Evolutionary conservation across 2,329 filamentous ascomycete species (phyloP).

Genomic region (Neonectria punicea): DNA sequence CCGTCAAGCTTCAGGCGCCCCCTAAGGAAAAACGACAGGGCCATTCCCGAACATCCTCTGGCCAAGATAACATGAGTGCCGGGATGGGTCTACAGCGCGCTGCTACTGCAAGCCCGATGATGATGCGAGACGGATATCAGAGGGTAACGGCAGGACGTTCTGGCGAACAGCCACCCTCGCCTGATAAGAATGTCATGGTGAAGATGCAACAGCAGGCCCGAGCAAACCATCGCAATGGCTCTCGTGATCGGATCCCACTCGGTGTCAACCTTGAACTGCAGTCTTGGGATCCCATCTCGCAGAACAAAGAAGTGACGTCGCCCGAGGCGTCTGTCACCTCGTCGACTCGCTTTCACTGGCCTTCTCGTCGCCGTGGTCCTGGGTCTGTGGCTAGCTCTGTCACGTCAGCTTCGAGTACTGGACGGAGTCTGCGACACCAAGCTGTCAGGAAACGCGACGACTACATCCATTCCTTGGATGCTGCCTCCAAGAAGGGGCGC

Average conservation of each 20-base stretch:
- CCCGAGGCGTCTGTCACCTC: conserved; percentile 66
- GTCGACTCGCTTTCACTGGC: conserved; percentile 66
- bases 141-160: conserved; percentile 45
- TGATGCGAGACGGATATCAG: conserved; percentile 62
- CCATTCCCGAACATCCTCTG: conserved; percentile 52
- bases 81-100: conserved; percentile 69
- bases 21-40: conserved; percentile 41
- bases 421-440: conserved; percentile 61
- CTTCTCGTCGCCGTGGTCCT: conserved; percentile 62
- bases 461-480: conserved; percentile 87
- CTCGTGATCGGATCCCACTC: conserved; percentile 81
- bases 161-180: conserved; percentile 69
- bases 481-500: conserved; percentile 68
- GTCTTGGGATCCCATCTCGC: conserved; percentile 60
- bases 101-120: conserved; percentile 74
- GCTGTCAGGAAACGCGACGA: conserved; percentile 75
- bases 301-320: conserved; percentile 64
- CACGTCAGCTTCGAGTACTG: conserved; percentile 65
- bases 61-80: conserved; percentile 54
- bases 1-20: conserved; percentile 35
- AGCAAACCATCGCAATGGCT: conserved; percentile 72
- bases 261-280: conserved; percentile 74
- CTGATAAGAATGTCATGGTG: conserved; percentile 68
- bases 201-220: conserved; percentile 62
- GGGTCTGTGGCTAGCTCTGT: conserved; percentile 68